These are phyloP conservation scores for Coffea canephora DNA, from an alignment of 257 asterid species.

Conservation along the genomic window DNA sequence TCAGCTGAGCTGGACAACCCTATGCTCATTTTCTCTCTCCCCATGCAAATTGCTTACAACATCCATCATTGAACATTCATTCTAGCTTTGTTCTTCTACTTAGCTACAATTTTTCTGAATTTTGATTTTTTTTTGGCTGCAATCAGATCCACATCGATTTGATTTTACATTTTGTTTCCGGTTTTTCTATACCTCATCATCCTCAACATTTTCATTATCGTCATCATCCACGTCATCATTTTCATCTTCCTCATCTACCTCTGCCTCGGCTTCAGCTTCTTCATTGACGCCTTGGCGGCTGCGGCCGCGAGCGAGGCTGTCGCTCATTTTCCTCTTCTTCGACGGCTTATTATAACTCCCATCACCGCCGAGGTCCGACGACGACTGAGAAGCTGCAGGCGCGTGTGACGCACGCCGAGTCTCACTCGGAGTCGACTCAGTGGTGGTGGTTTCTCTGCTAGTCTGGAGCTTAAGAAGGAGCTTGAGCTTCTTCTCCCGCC, in stretches of 20 bases:
- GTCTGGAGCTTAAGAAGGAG: constrained; percentile 59
- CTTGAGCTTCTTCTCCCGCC: constrained; percentile 80
- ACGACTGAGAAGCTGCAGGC: constrained; percentile 39
- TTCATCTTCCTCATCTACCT: constrained; percentile 37
- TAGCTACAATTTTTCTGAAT: not conserved
- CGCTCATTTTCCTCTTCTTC: constrained; percentile 66
- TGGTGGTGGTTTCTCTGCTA: constrained; percentile 19
- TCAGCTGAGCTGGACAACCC: constrained; percentile 38
- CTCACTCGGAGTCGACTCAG: constrained; percentile 30
- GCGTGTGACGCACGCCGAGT: constrained; percentile 55
- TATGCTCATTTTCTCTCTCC: not conserved
- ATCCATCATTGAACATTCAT: not conserved
- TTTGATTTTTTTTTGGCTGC: not conserved
- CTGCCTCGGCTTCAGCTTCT: constrained; percentile 40
- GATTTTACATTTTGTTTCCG: not conserved
- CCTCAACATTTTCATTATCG: constrained; percentile 33
- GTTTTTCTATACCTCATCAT: constrained; percentile 28
- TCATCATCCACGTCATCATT: constrained; percentile 36
- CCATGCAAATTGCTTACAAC: constrained; percentile 5
- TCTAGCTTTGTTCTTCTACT: not conserved
- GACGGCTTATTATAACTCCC: constrained; percentile 37
- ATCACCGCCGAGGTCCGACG: constrained; percentile 37
- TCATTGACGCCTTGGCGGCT: constrained; percentile 24
- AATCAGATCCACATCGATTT: constrained; percentile 14
- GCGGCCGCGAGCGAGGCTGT: constrained; percentile 10